These are phyloP conservation scores for Tagetes erecta DNA, from an alignment of 129 eudicot genomes.

Conservation along the genomic window DNA sequence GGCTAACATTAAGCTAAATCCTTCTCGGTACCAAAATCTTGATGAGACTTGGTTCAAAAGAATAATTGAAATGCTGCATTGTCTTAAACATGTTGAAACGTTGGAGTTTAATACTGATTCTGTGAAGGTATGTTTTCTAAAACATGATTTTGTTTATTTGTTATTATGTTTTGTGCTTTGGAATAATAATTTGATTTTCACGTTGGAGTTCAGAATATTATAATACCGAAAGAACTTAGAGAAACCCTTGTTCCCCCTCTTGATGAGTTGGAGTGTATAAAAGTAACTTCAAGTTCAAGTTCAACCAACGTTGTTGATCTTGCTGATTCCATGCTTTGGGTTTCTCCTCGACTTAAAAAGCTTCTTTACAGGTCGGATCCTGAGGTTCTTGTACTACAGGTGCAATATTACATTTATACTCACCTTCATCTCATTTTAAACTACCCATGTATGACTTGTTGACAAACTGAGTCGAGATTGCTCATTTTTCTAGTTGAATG, in stretches of 20 bases:
- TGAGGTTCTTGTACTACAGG: background rate
- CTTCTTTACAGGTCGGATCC: background rate
- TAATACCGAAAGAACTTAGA: constrained; percentile 13
- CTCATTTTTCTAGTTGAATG: too few relatives aligned
- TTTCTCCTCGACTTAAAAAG: constrained; percentile 2
- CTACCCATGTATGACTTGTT: too few relatives aligned
- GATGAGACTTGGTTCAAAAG: constrained; percentile 6
- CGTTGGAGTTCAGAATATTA: constrained; percentile 9
- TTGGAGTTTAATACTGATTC: background rate
- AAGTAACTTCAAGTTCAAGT: background rate
- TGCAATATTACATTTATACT: background rate
- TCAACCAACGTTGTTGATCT: background rate
- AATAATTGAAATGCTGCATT: background rate
- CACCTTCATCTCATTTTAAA: too few relatives aligned
- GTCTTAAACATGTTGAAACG: background rate
- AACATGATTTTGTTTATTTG: background rate
- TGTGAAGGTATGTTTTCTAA: constrained; percentile 10
- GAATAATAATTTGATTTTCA: background rate
- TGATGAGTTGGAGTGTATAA: background rate
- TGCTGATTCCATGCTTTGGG: constrained; percentile 14
- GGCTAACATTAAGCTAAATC: constrained; percentile 3
- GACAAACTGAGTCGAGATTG: too few relatives aligned
- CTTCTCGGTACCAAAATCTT: background rate
- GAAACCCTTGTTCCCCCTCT: background rate
- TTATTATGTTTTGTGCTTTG: background rate